phyloP scores from a whole-genome alignment of 2,329 filamentous ascomycete genomes.

The Penicillium concentricum region DNA sequence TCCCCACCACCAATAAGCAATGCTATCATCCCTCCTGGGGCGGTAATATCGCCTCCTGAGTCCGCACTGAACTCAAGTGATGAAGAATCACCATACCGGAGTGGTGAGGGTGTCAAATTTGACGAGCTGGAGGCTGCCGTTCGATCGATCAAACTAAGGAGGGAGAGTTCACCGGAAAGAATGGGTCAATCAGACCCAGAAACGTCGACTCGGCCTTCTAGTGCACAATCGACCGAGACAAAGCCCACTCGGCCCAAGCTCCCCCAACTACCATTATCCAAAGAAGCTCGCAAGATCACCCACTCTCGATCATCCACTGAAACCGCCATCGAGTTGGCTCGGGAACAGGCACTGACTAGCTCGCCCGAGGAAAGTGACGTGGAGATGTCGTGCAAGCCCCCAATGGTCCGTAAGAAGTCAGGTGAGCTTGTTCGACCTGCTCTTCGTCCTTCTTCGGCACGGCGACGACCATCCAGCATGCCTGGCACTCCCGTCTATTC shows the following conservation, averaged over 20 bases:
- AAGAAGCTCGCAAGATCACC: slow-evolving; percentile 59
- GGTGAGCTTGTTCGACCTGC: slow-evolving; percentile 94
- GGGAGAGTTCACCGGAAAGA: slow-evolving; percentile 32
- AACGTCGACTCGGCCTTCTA: slow-evolving; percentile 21
- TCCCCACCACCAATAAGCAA: slow-evolving; percentile 80
- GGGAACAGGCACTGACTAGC: slow-evolving; percentile 43
- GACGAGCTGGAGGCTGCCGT: slow-evolving; percentile 78
- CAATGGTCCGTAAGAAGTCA: slow-evolving; percentile 96
- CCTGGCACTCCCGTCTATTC: slow-evolving; percentile 93
- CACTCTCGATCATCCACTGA: slow-evolving; percentile 62
- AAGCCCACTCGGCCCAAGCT: slow-evolving; percentile 12
- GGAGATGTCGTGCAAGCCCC: slow-evolving; percentile 68
- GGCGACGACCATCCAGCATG: slow-evolving; percentile 88
- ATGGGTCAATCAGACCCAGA: slow-evolving; percentile 15
- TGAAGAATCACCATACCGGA: slow-evolving; percentile 55
- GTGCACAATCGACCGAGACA: slow-evolving; percentile 23
- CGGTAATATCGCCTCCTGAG: slow-evolving; percentile 87
- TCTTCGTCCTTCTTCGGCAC: slow-evolving; percentile 70
- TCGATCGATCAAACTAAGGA: slow-evolving; percentile 64
- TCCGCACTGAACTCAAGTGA: slow-evolving; percentile 79
- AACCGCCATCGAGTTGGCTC: slow-evolving; percentile 49
- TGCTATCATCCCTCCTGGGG: slow-evolving; percentile 74
- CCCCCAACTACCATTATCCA: slow-evolving; percentile 47
- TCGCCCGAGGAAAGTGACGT: slow-evolving; percentile 54
- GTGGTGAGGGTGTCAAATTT: slow-evolving; percentile 47